Conservation (phyloP, 2,329 filamentous ascomycete genomes). For the Colletotrichum cuscutae region DNA sequence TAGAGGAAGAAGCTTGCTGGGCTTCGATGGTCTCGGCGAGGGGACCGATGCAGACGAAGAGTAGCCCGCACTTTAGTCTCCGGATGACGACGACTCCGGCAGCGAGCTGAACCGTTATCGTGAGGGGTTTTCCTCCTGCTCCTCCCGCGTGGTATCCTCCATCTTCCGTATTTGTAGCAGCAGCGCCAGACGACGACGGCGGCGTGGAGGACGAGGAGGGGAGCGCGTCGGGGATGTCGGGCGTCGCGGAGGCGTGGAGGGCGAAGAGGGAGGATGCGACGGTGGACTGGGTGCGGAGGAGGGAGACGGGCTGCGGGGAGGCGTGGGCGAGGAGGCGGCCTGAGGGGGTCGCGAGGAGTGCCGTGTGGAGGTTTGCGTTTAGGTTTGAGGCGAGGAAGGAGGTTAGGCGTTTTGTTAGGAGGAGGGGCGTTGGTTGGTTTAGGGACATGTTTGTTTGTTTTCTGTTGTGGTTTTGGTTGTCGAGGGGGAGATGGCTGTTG, state of each 20-base stretch:
- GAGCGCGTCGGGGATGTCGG: constrained; percentile 54
- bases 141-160: not conserved
- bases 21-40: constrained; percentile 42
- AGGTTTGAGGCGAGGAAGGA: constrained; percentile 70
- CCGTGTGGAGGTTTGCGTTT: constrained; percentile 66
- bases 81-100: constrained; percentile 69
- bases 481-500: not conserved
- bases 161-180: constrained; percentile 27
- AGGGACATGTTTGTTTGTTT: constrained; percentile 45
- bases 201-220: constrained; percentile 46
- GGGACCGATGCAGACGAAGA: constrained; percentile 70
- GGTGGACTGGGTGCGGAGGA: constrained; percentile 71
- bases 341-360: constrained; percentile 67
- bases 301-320: constrained; percentile 59
- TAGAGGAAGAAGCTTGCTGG: constrained; percentile 1
- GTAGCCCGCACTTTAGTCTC: constrained; percentile 65
- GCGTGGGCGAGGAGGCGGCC: constrained; percentile 74
- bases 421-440: constrained; percentile 60
- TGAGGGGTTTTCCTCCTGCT: constrained; percentile 46
- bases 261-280: constrained; percentile 71
- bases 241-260: constrained; percentile 61
- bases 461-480: not conserved
- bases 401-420: constrained; percentile 74
- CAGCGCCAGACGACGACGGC: constrained; percentile 29
- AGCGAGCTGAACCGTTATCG: constrained; percentile 68